Percentiles rank a stretch among this genome's conserved stretches.
phyloP scores from a whole-genome alignment of 2,329 filamentous ascomycete species.

The Penicillium brevicompactum region DNA sequence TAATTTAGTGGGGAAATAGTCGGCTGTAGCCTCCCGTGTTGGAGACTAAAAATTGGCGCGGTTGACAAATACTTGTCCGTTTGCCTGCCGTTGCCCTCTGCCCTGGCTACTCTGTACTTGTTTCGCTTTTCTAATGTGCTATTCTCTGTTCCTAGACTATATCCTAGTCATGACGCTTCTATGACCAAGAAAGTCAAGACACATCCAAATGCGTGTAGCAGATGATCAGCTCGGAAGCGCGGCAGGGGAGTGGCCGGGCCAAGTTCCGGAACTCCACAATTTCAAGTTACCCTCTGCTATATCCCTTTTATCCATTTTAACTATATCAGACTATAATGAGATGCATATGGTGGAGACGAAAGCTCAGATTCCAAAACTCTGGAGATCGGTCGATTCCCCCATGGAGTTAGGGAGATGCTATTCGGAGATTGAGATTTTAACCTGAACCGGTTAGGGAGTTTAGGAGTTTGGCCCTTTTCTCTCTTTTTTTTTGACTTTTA shows the following conservation, averaged over 20 bases:
- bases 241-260: conserved; percentile 8
- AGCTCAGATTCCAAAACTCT: conserved; percentile 4
- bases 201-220: background rate
- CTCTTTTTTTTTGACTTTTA: too few species aligned
- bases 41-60: background rate
- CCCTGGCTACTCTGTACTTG: too few species aligned
- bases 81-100: too few species aligned
- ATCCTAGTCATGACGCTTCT: too few species aligned
- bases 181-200: too few species aligned
- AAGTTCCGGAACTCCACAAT: conserved; percentile 1
- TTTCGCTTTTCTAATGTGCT: too few species aligned
- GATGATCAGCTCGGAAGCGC: background rate
- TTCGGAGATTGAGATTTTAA: background rate
- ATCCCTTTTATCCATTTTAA: background rate
- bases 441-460: background rate
- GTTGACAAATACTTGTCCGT: background rate
- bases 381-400: conserved; percentile 4
- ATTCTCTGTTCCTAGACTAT: too few species aligned
- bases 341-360: conserved; percentile 3
- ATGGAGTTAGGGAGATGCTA: background rate
- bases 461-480: background rate
- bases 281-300: background rate
- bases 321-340: conserved; percentile 1
- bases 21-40: background rate
- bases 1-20: conserved; percentile 1